These are phyloP conservation scores for Blastomyces parvus DNA, from an alignment of 2,329 filamentous ascomycete genomes.

Conservation along the genomic window DNA sequence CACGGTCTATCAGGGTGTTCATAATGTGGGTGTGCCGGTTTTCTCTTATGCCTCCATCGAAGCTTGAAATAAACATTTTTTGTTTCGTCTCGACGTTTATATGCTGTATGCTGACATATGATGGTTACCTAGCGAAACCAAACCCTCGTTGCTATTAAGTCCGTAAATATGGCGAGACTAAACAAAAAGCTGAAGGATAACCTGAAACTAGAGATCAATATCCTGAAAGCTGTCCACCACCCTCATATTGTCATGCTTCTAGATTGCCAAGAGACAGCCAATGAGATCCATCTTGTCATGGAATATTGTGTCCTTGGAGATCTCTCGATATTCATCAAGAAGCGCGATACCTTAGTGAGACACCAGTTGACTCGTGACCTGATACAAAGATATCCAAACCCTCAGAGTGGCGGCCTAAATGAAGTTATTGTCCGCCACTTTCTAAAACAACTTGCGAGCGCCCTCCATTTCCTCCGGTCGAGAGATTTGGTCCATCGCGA, in stretches of 20 bases:
- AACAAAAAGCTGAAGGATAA: conserved; percentile 97
- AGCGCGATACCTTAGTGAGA: conserved; percentile 67
- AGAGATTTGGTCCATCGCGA: conserved; percentile 91
- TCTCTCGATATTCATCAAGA: conserved; percentile 91
- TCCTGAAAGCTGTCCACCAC: conserved; percentile 85
- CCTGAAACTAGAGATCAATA: conserved; percentile 88
- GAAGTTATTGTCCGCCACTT: conserved; percentile 97
- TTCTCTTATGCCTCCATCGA: neutral
- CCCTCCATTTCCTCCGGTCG: conserved; percentile 75
- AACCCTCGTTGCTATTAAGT: conserved; percentile 88
- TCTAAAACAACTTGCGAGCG: conserved; percentile 85
- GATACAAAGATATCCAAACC: conserved; percentile 85
- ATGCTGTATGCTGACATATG: conserved; percentile 9
- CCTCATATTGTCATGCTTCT: conserved; percentile 95
- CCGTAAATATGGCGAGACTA: conserved; percentile 78
- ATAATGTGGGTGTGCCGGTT: conserved; percentile 55
- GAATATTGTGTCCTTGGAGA: conserved; percentile 96
- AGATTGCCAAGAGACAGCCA: conserved; percentile 78
- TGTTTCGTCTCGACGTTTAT: neutral
- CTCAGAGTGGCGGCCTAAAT: conserved; percentile 73
- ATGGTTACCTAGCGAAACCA: conserved; percentile 44
- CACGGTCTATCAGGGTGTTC: conserved; percentile 78
- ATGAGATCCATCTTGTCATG: conserved; percentile 95
- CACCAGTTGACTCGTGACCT: conserved; percentile 80
- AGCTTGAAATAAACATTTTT: neutral